Percentiles rank a stretch among this genome's conserved stretches.
These are phyloP conservation scores for Sordariomycetes sp. DNA, from an alignment of 2,329 filamentous ascomycete genomes.

Conservation along the genomic window DNA sequence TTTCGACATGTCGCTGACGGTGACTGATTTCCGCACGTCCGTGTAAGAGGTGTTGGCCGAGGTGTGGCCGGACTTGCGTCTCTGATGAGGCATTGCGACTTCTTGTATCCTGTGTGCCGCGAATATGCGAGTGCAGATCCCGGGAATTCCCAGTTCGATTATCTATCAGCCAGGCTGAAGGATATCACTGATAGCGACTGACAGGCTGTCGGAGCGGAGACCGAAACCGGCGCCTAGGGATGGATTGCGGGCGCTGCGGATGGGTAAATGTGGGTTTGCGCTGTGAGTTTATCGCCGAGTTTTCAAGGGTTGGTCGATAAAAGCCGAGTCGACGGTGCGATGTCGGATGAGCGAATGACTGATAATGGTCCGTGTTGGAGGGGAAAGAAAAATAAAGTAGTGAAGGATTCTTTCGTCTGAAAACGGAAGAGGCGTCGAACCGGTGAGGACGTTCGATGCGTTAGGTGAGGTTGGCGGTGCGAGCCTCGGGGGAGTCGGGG, in stretches of 20 bases:
- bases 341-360: not conserved
- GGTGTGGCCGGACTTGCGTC: constrained; percentile 46
- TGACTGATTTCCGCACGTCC: constrained; percentile 42
- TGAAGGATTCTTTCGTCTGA: not conserved
- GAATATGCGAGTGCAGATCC: not conserved
- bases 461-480: not conserved
- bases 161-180: not conserved
- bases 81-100: constrained; percentile 42
- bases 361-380: not conserved
- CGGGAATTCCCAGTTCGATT: not conserved
- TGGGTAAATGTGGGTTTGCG: not conserved
- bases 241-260: not conserved
- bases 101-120: not conserved
- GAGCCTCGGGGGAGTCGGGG: not conserved
- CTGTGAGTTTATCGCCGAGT: not conserved
- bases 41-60: constrained; percentile 43
- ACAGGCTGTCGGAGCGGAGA: too few species aligned
- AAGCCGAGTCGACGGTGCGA: not conserved
- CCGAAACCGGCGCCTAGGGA: not conserved
- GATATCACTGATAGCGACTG: constrained; percentile 1
- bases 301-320: not conserved
- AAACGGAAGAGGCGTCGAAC: not conserved
- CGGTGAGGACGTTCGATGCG: not conserved
- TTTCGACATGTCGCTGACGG: constrained; percentile 33
- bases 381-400: not conserved